A percentile compares a stretch with the other conserved stretches of the same genome.
phyloP scores from a whole-genome alignment of 2,329 filamentous ascomycete species.

The Aureobasidium vineae region DNA sequence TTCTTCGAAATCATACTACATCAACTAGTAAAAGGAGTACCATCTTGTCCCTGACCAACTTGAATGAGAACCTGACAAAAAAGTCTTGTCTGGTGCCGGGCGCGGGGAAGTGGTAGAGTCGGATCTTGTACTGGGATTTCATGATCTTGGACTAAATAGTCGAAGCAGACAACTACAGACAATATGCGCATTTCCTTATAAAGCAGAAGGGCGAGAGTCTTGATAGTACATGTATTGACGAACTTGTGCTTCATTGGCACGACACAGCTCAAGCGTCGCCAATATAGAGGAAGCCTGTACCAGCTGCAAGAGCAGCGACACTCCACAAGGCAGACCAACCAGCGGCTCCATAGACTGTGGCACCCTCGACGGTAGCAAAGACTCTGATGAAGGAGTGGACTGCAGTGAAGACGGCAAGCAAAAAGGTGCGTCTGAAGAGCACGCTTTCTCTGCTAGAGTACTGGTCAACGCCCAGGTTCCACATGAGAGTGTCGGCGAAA shows the following conservation, averaged over 20 bases:
- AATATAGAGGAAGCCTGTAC: slow-evolving; percentile 55
- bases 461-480: slow-evolving; percentile 58
- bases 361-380: slow-evolving; percentile 64
- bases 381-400: slow-evolving; percentile 64
- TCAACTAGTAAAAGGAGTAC: background rate
- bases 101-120: background rate
- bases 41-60: background rate
- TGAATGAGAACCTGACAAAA: background rate
- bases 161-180: background rate
- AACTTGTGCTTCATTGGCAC: background rate
- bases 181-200: background rate
- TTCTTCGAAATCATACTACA: background rate
- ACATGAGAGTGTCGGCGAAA: slow-evolving; percentile 66
- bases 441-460: slow-evolving; percentile 67
- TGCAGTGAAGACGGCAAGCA: slow-evolving; percentile 48
- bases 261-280: slow-evolving; percentile 38
- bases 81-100: slow-evolving; percentile 9
- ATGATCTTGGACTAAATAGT: background rate
- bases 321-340: slow-evolving; percentile 75
- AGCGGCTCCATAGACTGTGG: slow-evolving; percentile 66
- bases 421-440: slow-evolving; percentile 55
- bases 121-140: background rate
- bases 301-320: slow-evolving; percentile 60
- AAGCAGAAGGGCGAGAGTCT: background rate
- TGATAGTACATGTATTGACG: background rate